Evolutionary conservation across 2,329 filamentous ascomycete genomes (phyloP).

Genomic region (Dothistroma pini): DNA sequence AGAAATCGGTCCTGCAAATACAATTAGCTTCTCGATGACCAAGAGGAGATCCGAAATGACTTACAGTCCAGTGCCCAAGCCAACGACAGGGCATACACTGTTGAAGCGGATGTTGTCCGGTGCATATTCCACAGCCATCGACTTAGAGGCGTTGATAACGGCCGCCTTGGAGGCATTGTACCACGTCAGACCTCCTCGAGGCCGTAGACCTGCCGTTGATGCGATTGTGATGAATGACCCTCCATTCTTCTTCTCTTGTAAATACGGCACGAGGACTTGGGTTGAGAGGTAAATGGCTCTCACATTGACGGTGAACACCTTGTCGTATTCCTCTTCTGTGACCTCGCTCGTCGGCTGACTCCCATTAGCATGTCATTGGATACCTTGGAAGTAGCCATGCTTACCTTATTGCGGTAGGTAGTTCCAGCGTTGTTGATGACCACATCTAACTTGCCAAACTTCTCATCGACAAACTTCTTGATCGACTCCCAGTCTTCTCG

Average conservation of each 20-base stretch:
- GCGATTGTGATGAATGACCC: constrained; percentile 64
- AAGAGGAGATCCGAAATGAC: constrained; percentile 42
- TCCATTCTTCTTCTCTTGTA: constrained; percentile 54
- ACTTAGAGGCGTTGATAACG: constrained; percentile 58
- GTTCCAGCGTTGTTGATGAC: constrained; percentile 61
- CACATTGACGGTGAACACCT: constrained; percentile 65
- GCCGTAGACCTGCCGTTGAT: constrained; percentile 60
- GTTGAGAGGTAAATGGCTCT: constrained; percentile 62
- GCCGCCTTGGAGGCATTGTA: constrained; percentile 68
- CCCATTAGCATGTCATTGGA: neutral
- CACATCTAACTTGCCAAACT: constrained; percentile 54
- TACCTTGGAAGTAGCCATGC: neutral
- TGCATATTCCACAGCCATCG: constrained; percentile 69
- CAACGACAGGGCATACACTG: constrained; percentile 53
- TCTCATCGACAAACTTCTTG: constrained; percentile 44
- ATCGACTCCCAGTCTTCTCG: constrained; percentile 53
- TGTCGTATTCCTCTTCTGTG: constrained; percentile 63
- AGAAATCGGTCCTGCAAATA: constrained; percentile 33
- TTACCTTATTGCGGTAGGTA: constrained; percentile 55
- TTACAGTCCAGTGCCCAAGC: constrained; percentile 34
- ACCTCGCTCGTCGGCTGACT: constrained; percentile 56
- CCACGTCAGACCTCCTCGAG: constrained; percentile 62
- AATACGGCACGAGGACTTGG: constrained; percentile 57
- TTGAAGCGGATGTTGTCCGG: constrained; percentile 70
- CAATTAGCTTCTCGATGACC: constrained; percentile 3